phyloP scores from a whole-genome alignment of 164 flowering plant species.

The Liriodendron chinense region DNA sequence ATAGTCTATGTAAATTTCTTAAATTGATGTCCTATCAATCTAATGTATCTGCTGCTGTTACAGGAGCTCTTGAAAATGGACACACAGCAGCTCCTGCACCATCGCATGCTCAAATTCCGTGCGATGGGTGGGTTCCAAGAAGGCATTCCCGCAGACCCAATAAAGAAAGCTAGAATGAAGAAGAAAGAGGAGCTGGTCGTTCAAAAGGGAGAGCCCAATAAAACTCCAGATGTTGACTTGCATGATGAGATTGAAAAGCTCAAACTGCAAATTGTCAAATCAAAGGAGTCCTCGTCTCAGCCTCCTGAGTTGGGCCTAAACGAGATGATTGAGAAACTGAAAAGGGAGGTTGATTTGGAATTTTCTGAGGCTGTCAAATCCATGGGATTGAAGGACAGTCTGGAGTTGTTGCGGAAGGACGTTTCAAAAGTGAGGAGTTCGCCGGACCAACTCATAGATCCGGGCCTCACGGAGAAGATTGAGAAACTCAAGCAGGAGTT shows the following conservation, averaged over 20 bases:
- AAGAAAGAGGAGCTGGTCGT: slow-evolving; percentile 46
- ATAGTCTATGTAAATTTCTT: neutral
- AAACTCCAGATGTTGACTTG: slow-evolving; percentile 37
- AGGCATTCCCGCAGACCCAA: slow-evolving; percentile 58
- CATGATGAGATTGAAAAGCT: slow-evolving; percentile 65
- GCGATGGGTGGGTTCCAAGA: slow-evolving; percentile 70
- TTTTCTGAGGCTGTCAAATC: slow-evolving; percentile 55
- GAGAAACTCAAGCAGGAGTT: slow-evolving; percentile 53
- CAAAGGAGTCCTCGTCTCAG: slow-evolving; percentile 44
- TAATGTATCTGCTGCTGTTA: neutral
- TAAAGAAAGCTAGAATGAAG: slow-evolving; percentile 62
- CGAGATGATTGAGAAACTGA: slow-evolving; percentile 62
- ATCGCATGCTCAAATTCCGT: slow-evolving; percentile 72
- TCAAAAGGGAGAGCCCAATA: slow-evolving; percentile 18
- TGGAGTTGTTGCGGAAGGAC: slow-evolving; percentile 46
- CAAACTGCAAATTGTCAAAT: slow-evolving; percentile 50
- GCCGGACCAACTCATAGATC: slow-evolving; percentile 29
- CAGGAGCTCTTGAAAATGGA: slow-evolving; percentile 84
- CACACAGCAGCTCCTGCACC: slow-evolving; percentile 47
- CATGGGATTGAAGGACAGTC: slow-evolving; percentile 50
- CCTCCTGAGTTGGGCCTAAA: slow-evolving; percentile 39
- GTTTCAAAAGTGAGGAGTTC: slow-evolving; percentile 40
- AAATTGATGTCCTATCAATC: neutral
- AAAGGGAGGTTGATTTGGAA: slow-evolving; percentile 62
- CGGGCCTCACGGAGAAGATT: slow-evolving; percentile 41